Percentiles rank a stretch among this genome's conserved stretches.
These are phyloP conservation scores for Cladosporium colombiae DNA, from an alignment of 2,329 filamentous ascomycete genomes.

Conservation along the genomic window DNA sequence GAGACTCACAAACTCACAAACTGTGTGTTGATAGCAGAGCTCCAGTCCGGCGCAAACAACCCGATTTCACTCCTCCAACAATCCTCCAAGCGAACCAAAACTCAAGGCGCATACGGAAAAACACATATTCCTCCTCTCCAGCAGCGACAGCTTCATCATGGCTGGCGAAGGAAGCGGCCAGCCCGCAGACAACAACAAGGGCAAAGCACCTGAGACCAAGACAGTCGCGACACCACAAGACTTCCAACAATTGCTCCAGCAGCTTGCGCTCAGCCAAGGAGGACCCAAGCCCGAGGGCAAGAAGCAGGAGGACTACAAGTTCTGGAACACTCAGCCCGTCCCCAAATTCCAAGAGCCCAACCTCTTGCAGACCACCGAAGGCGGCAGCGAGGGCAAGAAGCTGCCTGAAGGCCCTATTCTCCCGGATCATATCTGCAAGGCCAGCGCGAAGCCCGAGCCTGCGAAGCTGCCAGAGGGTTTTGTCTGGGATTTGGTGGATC, in stretches of 20 bases:
- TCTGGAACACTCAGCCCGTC: conserved; percentile 97
- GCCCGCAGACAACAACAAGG: conserved; percentile 14
- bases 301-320: conserved; percentile 68
- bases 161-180: conserved; percentile 8
- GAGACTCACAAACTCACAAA: neutral
- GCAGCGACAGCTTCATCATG: neutral
- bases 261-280: conserved; percentile 30
- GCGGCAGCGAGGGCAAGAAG: conserved; percentile 41
- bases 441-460: conserved; percentile 55
- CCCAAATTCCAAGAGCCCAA: conserved; percentile 67
- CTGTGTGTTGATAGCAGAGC: neutral
- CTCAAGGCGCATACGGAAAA: neutral
- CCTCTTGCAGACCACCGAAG: conserved; percentile 40
- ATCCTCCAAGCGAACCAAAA: too few species aligned
- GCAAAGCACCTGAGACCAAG: conserved; percentile 5
- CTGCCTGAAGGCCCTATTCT: conserved; percentile 81
- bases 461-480: conserved; percentile 77
- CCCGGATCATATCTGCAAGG: conserved; percentile 72
- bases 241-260: conserved; percentile 33
- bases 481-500: conserved; percentile 90
- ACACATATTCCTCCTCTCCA: neutral
- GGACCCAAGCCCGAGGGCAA: conserved; percentile 35
- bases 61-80: neutral
- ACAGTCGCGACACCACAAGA: conserved; percentile 28
- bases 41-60: neutral